These are phyloP conservation scores for Acer campestre DNA, from an alignment of 345 rosid genomes.

Conservation along the genomic window DNA sequence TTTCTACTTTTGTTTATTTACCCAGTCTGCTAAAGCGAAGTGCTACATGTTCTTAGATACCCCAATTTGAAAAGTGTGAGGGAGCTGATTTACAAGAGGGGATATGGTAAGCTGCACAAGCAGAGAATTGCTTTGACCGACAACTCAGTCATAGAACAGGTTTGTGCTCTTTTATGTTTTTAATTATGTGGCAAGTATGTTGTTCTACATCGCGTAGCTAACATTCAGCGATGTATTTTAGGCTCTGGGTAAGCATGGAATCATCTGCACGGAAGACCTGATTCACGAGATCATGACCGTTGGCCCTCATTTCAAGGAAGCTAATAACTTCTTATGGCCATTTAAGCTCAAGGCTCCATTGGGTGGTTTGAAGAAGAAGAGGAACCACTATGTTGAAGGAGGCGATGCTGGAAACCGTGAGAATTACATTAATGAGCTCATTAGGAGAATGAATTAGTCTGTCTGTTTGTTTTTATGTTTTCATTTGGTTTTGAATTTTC, in stretches of 20 bases:
- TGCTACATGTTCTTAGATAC: conserved; percentile 36
- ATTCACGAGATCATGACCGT: conserved; percentile 89
- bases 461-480: background rate
- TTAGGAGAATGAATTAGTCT: conserved; percentile 76
- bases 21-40: background rate
- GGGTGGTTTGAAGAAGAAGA: conserved; percentile 80
- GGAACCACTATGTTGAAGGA: conserved; percentile 86
- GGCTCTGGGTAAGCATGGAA: conserved; percentile 67
- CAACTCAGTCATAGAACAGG: conserved; percentile 69
- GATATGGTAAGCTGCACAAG: conserved; percentile 66
- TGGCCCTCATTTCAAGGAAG: conserved; percentile 85
- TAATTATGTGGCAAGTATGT: background rate
- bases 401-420: conserved; percentile 93
- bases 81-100: conserved; percentile 84
- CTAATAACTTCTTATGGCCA: conserved; percentile 86
- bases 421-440: conserved; percentile 67
- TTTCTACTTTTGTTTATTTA: background rate
- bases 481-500: background rate
- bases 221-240: conserved; percentile 7
- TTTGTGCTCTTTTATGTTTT: conserved; percentile 7
- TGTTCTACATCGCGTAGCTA: background rate
- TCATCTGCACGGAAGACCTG: conserved; percentile 76
- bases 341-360: conserved; percentile 79
- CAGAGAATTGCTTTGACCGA: conserved; percentile 71
- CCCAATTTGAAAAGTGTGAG: conserved; percentile 82